Evolutionary conservation across 179 eudicot species (phyloP), one percentile per base, ranked within the genome.

Genomic region (Heliamphora pulchella): DNA sequence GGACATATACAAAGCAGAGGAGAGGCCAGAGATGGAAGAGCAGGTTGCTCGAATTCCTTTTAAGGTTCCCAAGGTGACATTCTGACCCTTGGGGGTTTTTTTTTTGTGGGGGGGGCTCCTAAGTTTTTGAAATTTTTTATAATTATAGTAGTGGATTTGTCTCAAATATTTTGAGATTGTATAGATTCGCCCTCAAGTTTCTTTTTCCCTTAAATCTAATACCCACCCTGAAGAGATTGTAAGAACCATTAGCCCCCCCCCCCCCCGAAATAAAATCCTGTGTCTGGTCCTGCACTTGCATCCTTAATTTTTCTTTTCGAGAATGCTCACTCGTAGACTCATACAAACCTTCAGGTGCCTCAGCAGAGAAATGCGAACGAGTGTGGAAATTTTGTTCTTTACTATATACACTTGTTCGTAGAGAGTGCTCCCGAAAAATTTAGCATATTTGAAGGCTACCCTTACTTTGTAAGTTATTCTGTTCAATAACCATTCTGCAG

Each of bases 361-460:
- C 97, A 92, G 62, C 97, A 93, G 86, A 86, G 50, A 81, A 88
- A 89, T 59, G 88, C 67, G 1, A 76, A 81, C 43, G 97, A 92
- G 76, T 94, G 98, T 81, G 98, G 97, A 71, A 72, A 81, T 61
- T 94, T 85, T 79, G 92, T 91, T 67, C 92, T 91, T 9, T 91
- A 85, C 84, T 94, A 83, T 76, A 86, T 88, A 0, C 84, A 84
- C 66, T 79, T 80, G 64, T 94, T 94, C 77, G 63, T 91, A 39
- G 86, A 89, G 85, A 81, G 67, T 75, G 93, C 93, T 81, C 97
- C 93, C 0, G 88, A 86, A 81, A 86, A 79, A 82, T 90, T 88
- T 51, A 89, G 89, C 86, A 80, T 80, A 51, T 68, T 84, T 4
- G 79, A 84, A 22, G 91, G 94, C 75, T 89, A 88, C 83, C 95